Percentiles rank a stretch among this genome's conserved stretches.
phyloP scores from a whole-genome alignment of 1,284 basidiomycete genomes.

The Irpex sp. region DNA sequence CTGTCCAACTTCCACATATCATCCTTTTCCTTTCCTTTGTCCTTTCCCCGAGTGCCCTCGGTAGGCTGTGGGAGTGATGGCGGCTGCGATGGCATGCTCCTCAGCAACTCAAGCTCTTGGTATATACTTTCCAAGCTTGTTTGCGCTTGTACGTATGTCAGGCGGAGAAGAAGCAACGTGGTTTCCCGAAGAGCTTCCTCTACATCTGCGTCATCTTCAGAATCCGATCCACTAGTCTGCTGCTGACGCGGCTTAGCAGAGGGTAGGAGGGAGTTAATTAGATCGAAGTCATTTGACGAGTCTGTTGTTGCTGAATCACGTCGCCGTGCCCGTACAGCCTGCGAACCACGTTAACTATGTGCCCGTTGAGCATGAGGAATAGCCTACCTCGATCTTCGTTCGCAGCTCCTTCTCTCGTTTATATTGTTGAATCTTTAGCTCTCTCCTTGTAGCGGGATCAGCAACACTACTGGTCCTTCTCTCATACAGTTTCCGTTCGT shows the following conservation, averaged over 20 bases:
- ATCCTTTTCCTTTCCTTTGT: slow-evolving; percentile 38
- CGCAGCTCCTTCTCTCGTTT: slow-evolving; percentile 78
- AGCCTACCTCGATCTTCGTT: slow-evolving; percentile 58
- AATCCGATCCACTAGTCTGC: slow-evolving; percentile 32
- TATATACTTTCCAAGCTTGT: slow-evolving; percentile 63
- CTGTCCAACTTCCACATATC: slow-evolving; percentile 77
- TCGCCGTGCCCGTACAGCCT: slow-evolving; percentile 53
- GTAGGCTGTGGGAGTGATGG: slow-evolving; percentile 17
- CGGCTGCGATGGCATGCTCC: slow-evolving; percentile 42
- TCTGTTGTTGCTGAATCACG: slow-evolving; percentile 32
- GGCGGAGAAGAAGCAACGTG: slow-evolving; percentile 64
- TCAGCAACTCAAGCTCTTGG: slow-evolving; percentile 73
- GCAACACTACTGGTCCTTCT: slow-evolving; percentile 40
- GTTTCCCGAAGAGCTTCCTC: slow-evolving; percentile 65
- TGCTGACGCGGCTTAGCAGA: slow-evolving; percentile 19
- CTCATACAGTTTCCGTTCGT: slow-evolving; percentile 52
- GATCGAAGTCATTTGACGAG: slow-evolving; percentile 45
- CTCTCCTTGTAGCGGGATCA: slow-evolving; percentile 69
- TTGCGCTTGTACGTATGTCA: slow-evolving; percentile 68
- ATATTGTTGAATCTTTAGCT: slow-evolving; percentile 86
- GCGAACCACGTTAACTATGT: not conserved
- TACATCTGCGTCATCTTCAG: slow-evolving; percentile 53
- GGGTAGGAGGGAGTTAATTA: slow-evolving; percentile 57
- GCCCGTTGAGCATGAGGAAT: not conserved
- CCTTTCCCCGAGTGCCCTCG: slow-evolving; percentile 31